Base-by-base conservation (phyloP, 2,329 filamentous ascomycete species). In the Thielaviopsis punctulata region DNA sequence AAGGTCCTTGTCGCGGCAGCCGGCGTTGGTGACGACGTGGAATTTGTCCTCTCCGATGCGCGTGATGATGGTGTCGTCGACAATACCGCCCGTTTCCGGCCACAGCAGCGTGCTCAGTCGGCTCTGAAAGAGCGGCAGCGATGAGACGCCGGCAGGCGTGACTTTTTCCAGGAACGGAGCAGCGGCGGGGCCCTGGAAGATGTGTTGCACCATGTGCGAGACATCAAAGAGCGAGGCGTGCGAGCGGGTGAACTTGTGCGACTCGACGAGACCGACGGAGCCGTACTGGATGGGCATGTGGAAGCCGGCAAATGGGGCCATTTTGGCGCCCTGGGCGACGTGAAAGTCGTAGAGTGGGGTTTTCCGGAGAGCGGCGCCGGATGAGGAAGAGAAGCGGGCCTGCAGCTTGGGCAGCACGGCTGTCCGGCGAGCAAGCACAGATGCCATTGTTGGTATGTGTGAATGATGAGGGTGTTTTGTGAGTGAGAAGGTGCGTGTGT, bases 21-120 rank as follows among this genome's bases (percentile, higher is more conserved):
- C 92, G 23, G 90, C 92, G 65, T 98, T 98, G 57, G 89, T 94
- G 56, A 98, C 92, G 54, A 96, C 80, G 67, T 95, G 95, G 71
- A 89, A 96, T 51, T 76, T 68, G 54, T 87, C 77, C 52, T 76
- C 73, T 23, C 72, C 75, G n/a, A 94, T 73, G 56, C 84, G 77
- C 5, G 89, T 93, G 61, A 98, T 82, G 60, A 98, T 82, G 4
- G 85, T 88, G 68, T 98, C 92, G 64, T 98, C 92, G 48, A 95
- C 81, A 59, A 98, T 96, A 48, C 92, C 92, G 43, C 92, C 92
- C 0, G 82, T 89, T 12, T 70, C 72, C 4, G 82, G 79, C 67
- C 86, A 84, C 41, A 98, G 72, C 27, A 98, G 74, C 2, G 82
- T 80, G n/a, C 86, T 94, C 39, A 98, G 75, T 13, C 84, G 89